Base-by-base conservation (phyloP, 768 basidiomycete species). In the Macrolepiota fuliginosa region DNA sequence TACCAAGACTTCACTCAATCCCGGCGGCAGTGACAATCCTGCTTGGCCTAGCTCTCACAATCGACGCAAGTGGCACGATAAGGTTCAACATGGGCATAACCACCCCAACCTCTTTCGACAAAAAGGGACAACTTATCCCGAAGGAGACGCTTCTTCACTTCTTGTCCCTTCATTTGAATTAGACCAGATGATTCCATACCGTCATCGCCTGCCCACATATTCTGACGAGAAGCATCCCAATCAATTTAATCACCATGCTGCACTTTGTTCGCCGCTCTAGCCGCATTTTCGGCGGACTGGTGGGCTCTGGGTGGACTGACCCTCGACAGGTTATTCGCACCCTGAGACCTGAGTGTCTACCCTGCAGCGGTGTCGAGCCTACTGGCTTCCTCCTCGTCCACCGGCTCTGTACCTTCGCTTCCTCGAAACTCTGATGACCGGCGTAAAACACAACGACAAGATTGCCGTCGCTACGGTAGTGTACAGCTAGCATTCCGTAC, bases 261-360 rank as follows among this genome's bases (percentile, higher is more conserved):
- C 19, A 5, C 15, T 40, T 54, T 50, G 58, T 32, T 35, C 29
- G 40, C 59, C 59, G 59, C 27, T 4, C 39, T 32, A 46, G 22
- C n/a, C 59, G 59, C 52, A 32, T 27, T 37, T 54, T 54, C 59
- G 59, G 59, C 52, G 27, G 40, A 15, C 27, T 46, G n/a, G n/a
- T n/a, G n/a, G n/a, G n/a, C n/a, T n/a, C n/a, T n/a, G 40, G 19
- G 32, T 45, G 15, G 11, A 27, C 24, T 6, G 19, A 22, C n/a
- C 15, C 46, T 37, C 42, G n/a, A 40, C 56, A 35, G 24, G 22
- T 32, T 7, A 47, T 24, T 24, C 32, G 46, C 13, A 54, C 52
- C 51, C 52, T 54, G 40, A 52, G 51, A 54, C 52, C 40, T 54
- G 52, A 22, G 52, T 61, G 40, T 9, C 42, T 45, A 36, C 45